Evolutionary conservation across 257 asterid genomes (phyloP).

Genomic region (Solanum phureja): DNA sequence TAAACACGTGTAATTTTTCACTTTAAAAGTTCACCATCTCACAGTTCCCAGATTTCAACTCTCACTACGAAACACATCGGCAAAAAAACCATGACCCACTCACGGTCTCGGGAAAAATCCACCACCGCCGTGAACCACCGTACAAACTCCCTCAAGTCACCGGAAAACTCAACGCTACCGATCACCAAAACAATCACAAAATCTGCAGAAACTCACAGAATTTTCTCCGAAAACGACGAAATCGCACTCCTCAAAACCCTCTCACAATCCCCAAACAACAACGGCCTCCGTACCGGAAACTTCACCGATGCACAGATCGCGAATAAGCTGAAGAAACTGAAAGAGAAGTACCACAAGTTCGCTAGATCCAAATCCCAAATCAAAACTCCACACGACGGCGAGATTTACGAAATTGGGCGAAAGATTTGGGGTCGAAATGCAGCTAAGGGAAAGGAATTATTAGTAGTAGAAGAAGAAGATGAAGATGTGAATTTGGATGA

Average conservation of each 20-base stretch:
- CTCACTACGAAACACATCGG: not conserved
- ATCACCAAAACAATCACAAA: not conserved
- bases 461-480: not conserved
- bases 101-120: not conserved
- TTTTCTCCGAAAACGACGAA: constrained; percentile 8
- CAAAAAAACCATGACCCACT: not conserved
- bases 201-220: not conserved
- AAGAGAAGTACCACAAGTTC: constrained; percentile 9
- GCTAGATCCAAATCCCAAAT: constrained; percentile 10
- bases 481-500: too few relatives aligned
- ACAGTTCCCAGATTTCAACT: not conserved
- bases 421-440: constrained; percentile 6
- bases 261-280: not conserved
- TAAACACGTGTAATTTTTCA: not conserved
- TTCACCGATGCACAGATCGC: not conserved
- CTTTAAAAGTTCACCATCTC: not conserved
- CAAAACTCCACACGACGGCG: constrained; percentile 4
- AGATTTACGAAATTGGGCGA: not conserved
- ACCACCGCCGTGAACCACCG: not conserved
- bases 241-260: not conserved
- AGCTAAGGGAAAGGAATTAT: not conserved
- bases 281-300: not conserved
- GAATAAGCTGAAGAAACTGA: not conserved
- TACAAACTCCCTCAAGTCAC: not conserved
- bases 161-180: not conserved